phyloP scores from a whole-genome alignment of 2,329 filamentous ascomycete genomes.

The Fusarium secorum region DNA sequence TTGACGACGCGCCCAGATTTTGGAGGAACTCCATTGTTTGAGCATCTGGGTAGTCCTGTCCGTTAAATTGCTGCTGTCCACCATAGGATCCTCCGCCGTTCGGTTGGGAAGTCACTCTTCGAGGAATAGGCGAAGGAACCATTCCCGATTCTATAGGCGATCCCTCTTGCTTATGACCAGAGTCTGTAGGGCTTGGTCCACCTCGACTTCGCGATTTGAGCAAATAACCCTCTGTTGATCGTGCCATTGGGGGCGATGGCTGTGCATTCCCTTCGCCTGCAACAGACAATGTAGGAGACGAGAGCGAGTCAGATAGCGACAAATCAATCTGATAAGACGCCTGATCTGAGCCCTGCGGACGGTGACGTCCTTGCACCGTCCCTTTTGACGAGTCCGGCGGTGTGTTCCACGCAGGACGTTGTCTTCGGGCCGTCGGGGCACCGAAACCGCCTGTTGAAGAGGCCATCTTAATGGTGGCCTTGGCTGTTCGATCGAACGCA shows the following conservation, averaged over 20 bases:
- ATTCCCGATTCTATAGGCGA: conserved; percentile 53
- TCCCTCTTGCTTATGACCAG: conserved; percentile 43
- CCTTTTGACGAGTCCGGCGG: conserved; percentile 40
- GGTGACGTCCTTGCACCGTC: conserved; percentile 38
- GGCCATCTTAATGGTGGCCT: conserved; percentile 95
- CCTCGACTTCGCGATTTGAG: conserved; percentile 42
- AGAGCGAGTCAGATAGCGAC: conserved; percentile 50
- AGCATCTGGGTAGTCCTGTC: conserved; percentile 56
- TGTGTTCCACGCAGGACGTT: conserved; percentile 44
- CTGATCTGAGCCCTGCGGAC: conserved; percentile 44
- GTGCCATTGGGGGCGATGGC: conserved; percentile 51
- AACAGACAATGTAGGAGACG: conserved; percentile 52
- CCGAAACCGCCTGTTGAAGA: conserved; percentile 87
- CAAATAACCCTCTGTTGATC: conserved; percentile 46
- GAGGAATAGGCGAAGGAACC: conserved; percentile 54
- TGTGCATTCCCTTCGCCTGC: conserved; percentile 48
- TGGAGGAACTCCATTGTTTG: conserved; percentile 64
- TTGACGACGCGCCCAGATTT: conserved; percentile 49
- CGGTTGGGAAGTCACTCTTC: conserved; percentile 48
- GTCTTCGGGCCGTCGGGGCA: conserved; percentile 38
- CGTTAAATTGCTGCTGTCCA: conserved; percentile 46
- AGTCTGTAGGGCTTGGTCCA: conserved; percentile 44
- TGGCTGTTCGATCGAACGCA: conserved; percentile 93
- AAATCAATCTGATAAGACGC: conserved; percentile 49
- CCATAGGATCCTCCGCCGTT: conserved; percentile 44